Evolutionary conservation across 202 grass and related monocot species (phyloP).

Genomic region (Brachypodium distachyon): DNA sequence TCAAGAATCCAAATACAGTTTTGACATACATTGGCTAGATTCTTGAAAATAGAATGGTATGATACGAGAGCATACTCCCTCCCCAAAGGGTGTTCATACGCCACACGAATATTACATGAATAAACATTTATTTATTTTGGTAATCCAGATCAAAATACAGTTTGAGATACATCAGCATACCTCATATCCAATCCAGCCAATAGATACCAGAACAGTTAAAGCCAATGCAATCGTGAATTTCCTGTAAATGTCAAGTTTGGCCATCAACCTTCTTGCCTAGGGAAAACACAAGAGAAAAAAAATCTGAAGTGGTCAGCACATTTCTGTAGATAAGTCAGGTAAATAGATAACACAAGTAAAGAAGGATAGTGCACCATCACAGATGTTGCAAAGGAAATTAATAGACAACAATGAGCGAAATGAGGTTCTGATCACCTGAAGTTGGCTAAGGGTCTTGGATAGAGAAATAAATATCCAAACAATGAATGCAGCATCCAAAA

Average conservation of each 20-base stretch:
- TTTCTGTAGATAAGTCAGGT: background rate
- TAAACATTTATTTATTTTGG: no score
- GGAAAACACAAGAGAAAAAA: slow-evolving; percentile 6
- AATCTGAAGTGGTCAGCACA: background rate
- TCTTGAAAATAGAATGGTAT: no score
- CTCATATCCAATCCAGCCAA: slow-evolving; percentile 93
- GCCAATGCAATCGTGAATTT: slow-evolving; percentile 87
- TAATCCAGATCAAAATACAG: no score
- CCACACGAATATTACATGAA: no score
- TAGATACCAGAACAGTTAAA: slow-evolving; percentile 73
- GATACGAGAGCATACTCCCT: no score
- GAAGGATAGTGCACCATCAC: background rate
- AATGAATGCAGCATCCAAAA: slow-evolving; percentile 90
- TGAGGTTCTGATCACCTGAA: slow-evolving; percentile 46
- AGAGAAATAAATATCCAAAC: slow-evolving; percentile 97
- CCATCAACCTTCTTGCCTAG: slow-evolving; percentile 80
- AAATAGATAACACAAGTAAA: background rate
- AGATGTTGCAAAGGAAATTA: background rate
- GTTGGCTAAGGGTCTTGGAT: slow-evolving; percentile 79
- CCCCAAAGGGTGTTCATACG: no score
- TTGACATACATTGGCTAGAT: no score
- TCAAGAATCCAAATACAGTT: background rate
- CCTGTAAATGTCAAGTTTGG: slow-evolving; percentile 94
- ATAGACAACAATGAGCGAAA: background rate
- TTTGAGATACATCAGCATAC: slow-evolving; percentile 32